These are phyloP conservation scores for Calcarisporium arbuscula DNA, from an alignment of 2,329 filamentous ascomycete species.

Conservation along the genomic window DNA sequence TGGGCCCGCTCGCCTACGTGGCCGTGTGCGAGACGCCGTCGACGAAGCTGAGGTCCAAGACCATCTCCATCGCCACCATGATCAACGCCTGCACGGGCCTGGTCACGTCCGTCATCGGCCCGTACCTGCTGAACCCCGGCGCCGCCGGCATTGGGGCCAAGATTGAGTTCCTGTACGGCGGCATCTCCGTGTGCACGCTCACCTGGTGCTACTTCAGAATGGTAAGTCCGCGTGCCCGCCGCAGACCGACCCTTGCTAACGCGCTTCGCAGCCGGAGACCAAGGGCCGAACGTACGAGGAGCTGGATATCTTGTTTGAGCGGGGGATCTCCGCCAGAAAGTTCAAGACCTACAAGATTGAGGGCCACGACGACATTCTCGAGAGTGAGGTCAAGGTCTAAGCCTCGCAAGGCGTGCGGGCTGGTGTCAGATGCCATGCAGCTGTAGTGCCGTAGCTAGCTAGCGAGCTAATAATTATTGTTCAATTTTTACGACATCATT, in stretches of 20 bases:
- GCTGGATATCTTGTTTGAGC: constrained; percentile 21
- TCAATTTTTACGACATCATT: no score
- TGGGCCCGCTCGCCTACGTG: constrained; percentile 10
- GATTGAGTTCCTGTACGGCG: constrained; percentile 8
- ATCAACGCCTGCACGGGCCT: constrained; percentile 4
- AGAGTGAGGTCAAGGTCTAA: no score
- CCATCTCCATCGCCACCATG: constrained; percentile 10
- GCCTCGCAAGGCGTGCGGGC: no score
- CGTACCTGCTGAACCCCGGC: constrained; percentile 7
- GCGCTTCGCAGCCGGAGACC: constrained; percentile 20
- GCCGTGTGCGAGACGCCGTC: constrained; percentile 8
- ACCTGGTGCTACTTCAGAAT: constrained; percentile 7
- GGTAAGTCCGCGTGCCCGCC: no score
- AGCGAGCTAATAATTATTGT: no score
- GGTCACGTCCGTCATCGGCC: constrained; percentile 8
- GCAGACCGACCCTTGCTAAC: no score
- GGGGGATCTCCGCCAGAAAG: constrained; percentile 16
- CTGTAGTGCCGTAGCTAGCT: no score
- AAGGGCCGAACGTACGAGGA: constrained; percentile 19
- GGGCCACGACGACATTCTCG: constrained; percentile 21
- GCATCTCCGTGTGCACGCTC: constrained; percentile 6
- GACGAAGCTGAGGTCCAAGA: constrained; percentile 12
- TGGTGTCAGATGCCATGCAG: no score
- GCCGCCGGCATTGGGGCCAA: constrained; percentile 6
- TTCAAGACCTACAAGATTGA: constrained; percentile 20